Base-by-base conservation (phyloP, 768 basidiomycete genomes). In the Podaxis sp. region DNA sequence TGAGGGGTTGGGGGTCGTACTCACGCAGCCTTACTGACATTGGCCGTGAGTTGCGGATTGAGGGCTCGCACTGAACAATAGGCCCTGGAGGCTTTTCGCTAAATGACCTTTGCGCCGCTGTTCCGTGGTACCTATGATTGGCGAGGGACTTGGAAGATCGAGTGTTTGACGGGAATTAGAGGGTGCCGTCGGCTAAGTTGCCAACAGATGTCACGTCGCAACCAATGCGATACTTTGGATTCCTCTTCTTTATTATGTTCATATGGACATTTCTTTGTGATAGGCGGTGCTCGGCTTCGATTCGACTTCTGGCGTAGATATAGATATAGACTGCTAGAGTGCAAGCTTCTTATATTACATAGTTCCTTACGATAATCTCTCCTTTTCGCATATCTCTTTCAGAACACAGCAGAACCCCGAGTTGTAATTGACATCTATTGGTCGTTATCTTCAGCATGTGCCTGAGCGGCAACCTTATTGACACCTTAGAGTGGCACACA, bases 1-100 rank as follows among this genome's bases (percentile, higher is more conserved):
- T 36, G 73, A 74, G 61, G 75, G 74, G 36, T 68, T 76, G 61
- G 68, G 72, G 62, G 63, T 74, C 38, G 61, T 68, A 35, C 50
- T 71, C 48, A 46, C 52, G 27, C 63, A 62, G 35, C 61, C 63
- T 18, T 65, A 63, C 9, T 48, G 60, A 55, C 13, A 13, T 32
- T 32, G 32, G 32, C 16, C 38, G 51, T 36, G 28, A 36, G 50
- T 25, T 50, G 28, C 32, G 32, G 44, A 36, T 21, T 14, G 9
- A 18, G 16, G 18, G 2, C 13, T 1, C 16, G 14, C 4, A n/a
- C 21, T 44, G 52, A 14, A 36, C 21, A 23, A 13, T 23, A 38
- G 9, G 11, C 3, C 11, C 37, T 35, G 36, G 52, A 23, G 37
- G 37, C 14, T 37, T 37, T 38, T 47, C 37, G 42, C 35, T 28